These are phyloP conservation scores for Wallacemonas rigidus DNA, from an alignment of 208 protist genomes.

Conservation along the genomic window DNA sequence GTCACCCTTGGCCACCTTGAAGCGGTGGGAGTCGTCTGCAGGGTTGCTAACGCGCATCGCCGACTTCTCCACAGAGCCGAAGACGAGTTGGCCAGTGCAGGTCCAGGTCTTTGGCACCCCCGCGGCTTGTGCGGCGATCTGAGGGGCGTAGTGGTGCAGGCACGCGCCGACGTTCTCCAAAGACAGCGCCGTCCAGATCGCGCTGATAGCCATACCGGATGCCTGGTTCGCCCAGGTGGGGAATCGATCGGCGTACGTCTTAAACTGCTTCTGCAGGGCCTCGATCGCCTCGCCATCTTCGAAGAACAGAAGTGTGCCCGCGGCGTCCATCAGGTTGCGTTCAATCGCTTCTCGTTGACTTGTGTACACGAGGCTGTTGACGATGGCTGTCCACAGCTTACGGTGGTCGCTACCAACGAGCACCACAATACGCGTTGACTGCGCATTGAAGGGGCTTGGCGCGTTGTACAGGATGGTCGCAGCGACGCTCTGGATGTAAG, in stretches of 20 bases:
- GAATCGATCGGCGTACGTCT: constrained; percentile 44
- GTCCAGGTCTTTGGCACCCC: constrained; percentile 41
- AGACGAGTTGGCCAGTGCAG: constrained; percentile 60
- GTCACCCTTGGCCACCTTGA: constrained; percentile 36
- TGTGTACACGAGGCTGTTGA: constrained; percentile 35
- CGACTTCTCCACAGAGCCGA: constrained; percentile 41
- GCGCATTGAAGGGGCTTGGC: constrained; percentile 52
- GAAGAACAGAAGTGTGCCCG: constrained; percentile 64
- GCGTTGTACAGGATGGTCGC: constrained; percentile 15
- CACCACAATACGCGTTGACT: constrained; percentile 51
- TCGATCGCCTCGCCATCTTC: constrained; percentile 42
- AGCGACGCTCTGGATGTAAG: constrained; percentile 17
- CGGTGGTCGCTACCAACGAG: constrained; percentile 54
- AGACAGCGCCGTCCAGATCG: constrained; percentile 55
- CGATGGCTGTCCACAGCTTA: constrained; percentile 50
- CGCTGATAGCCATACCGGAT: constrained; percentile 47
- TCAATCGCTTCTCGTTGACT: constrained; percentile 37
- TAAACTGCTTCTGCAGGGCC: constrained; percentile 38
- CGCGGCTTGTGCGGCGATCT: constrained; percentile 39
- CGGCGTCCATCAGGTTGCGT: constrained; percentile 38
- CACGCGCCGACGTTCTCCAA: constrained; percentile 40
- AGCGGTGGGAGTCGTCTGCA: constrained; percentile 37
- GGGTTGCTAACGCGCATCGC: constrained; percentile 38
- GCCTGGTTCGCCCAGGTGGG: constrained; percentile 43
- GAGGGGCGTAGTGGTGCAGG: constrained; percentile 60